Conservation (phyloP, 176 grass and related monocot species). For the Leersia perrieri region DNA sequence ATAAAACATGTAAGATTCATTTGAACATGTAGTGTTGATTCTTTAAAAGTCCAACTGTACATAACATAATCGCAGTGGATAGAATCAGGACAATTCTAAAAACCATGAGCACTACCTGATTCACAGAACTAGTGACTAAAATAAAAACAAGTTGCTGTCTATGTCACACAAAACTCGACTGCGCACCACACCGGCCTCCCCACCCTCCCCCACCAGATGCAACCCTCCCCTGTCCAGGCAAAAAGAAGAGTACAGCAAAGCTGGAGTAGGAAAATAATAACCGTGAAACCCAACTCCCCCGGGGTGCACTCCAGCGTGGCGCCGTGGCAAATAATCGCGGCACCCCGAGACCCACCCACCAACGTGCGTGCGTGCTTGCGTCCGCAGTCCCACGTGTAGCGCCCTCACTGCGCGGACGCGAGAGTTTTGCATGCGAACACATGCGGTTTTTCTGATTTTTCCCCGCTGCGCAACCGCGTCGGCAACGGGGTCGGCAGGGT, state of each 20-base stretch:
- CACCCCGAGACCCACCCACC: too few species aligned
- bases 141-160: too few species aligned
- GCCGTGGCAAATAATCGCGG: neutral
- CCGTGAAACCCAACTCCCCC: too few species aligned
- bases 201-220: neutral
- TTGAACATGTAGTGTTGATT: neutral
- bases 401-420: too few species aligned
- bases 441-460: too few species aligned
- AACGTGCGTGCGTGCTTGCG: too few species aligned
- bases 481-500: neutral
- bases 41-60: neutral
- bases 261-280: neutral
- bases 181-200: too few species aligned
- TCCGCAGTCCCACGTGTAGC: neutral
- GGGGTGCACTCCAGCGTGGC: neutral
- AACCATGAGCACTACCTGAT: too few species aligned
- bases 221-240: neutral
- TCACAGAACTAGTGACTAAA: too few species aligned
- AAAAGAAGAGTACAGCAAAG: neutral
- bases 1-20: neutral
- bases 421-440: too few species aligned
- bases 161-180: too few species aligned
- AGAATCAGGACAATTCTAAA: neutral
- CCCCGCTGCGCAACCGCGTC: constrained; percentile 13
- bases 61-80: neutral